phyloP scores from a whole-genome alignment of 1,284 basidiomycete species.

The Athelia sp. region DNA sequence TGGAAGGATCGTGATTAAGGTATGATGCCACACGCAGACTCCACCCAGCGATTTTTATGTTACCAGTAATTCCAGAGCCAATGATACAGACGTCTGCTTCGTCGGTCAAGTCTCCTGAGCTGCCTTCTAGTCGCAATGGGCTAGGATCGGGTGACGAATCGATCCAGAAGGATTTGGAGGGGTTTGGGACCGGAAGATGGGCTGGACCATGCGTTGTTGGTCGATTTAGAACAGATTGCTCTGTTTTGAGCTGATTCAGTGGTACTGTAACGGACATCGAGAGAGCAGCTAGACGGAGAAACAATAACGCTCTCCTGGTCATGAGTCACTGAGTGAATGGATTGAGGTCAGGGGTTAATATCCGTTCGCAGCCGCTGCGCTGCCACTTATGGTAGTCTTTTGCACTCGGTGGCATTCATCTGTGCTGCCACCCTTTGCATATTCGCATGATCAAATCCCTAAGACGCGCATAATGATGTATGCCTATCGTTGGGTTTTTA shows the following conservation, averaged over 20 bases:
- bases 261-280: not conserved
- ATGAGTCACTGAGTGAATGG: no score
- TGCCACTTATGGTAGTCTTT: no score
- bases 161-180: conserved; percentile 70
- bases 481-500: no score
- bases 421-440: no score
- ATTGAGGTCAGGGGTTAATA: no score
- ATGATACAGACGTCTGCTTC: conserved; percentile 73
- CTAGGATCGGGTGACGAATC: conserved; percentile 50
- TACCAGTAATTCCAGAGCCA: conserved; percentile 75
- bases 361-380: no score
- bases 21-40: not conserved
- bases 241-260: not conserved
- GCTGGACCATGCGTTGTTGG: conserved; percentile 13
- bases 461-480: no score
- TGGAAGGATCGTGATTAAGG: no score
- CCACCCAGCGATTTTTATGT: not conserved
- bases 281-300: not conserved
- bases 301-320: no score
- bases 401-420: no score
- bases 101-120: conserved; percentile 45
- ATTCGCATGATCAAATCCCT: no score
- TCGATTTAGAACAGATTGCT: not conserved
- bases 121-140: conserved; percentile 60
- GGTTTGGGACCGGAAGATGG: conserved; percentile 48